These are phyloP conservation scores for Begonia masoniana DNA, from an alignment of 306 rosid species.

Conservation along the genomic window DNA sequence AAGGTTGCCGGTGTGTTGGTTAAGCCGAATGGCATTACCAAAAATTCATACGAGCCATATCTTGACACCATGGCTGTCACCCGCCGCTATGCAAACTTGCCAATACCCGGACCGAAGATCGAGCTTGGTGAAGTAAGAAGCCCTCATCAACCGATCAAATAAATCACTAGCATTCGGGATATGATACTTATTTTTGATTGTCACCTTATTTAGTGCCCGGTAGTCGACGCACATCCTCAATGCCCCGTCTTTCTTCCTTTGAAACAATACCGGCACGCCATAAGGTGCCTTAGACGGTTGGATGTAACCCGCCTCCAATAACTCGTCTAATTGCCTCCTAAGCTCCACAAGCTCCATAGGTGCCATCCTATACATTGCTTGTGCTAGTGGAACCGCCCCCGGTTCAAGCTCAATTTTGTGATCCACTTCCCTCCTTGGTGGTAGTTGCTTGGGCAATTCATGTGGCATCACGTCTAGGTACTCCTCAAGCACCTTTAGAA, in stretches of 20 bases:
- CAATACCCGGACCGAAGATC: not conserved
- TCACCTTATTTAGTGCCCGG: not conserved
- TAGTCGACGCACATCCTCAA: not conserved
- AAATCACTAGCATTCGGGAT: not conserved
- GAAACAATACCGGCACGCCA: not conserved
- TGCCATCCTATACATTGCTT: not conserved
- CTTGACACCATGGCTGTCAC: not conserved
- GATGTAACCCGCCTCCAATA: not conserved
- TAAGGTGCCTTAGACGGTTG: not conserved
- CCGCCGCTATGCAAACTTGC: not conserved
- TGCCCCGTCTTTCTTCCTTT: constrained; percentile 2
- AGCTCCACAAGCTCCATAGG: not conserved
- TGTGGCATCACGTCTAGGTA: too few relatives aligned
- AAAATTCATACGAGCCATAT: not conserved
- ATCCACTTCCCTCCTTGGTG: too few relatives aligned
- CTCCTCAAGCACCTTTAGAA: too few relatives aligned
- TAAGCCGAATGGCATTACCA: not conserved
- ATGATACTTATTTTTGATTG: not conserved
- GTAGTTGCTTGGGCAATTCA: too few relatives aligned
- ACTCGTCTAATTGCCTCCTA: not conserved
- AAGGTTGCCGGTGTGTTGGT: too few relatives aligned
- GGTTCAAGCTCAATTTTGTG: too few relatives aligned
- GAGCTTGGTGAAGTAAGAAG: not conserved
- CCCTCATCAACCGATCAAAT: not conserved
- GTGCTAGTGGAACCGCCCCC: too few relatives aligned